Evolutionary conservation across 306 rosid genomes (phyloP).

Genomic region (Citrullus mucosospermus): DNA sequence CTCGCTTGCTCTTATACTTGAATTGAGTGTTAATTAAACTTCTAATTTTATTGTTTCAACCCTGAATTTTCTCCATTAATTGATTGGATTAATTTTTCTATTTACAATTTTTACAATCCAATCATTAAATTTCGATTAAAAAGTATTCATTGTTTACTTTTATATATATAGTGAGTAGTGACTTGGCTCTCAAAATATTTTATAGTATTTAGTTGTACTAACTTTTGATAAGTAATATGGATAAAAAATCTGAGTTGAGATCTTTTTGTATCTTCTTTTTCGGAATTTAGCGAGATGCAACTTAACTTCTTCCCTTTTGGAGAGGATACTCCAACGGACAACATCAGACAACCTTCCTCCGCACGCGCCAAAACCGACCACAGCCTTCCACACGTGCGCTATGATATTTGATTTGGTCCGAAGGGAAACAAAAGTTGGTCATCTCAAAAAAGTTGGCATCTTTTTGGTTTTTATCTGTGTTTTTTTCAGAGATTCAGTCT

Average conservation of each 20-base stretch:
- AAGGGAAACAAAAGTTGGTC: background rate
- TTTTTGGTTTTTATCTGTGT: background rate
- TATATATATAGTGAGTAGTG: no score
- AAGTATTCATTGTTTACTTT: no score
- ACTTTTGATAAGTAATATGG: background rate
- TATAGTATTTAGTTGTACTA: background rate
- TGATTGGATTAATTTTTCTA: background rate
- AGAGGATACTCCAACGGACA: background rate
- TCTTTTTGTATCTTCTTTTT: background rate
- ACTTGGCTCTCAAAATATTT: background rate
- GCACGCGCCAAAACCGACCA: background rate
- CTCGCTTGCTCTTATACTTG: background rate
- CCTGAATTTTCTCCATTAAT: background rate
- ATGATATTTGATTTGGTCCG: background rate
- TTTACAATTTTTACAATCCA: no score
- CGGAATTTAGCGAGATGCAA: background rate
- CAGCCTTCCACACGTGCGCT: background rate
- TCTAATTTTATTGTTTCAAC: background rate
- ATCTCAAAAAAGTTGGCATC: background rate
- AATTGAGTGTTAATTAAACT: background rate
- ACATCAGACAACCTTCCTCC: background rate
- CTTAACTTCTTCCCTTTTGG: background rate
- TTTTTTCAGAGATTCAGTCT: constrained; percentile 13
- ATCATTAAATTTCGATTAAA: background rate
- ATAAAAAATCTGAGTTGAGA: background rate